Evolutionary conservation across 257 asterid species (phyloP), one percentile per base, ranked within the genome.

Genomic region (Nicotiana sylvestris): DNA sequence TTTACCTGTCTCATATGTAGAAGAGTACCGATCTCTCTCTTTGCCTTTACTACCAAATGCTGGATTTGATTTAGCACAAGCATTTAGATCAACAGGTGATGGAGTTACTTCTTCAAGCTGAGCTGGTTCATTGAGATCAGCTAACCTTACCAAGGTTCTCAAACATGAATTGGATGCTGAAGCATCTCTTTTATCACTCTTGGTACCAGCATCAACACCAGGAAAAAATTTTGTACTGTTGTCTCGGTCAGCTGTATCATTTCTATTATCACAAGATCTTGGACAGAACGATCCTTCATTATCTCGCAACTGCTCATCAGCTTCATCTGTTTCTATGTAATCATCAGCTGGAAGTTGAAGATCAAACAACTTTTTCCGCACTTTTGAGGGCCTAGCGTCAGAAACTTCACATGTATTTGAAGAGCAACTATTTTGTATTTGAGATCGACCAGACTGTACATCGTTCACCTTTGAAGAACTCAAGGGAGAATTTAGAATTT

Each of bases 341-440:
- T 92, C 97, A 83, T 96, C 95, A 17, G 98, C 97, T 29, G 99
- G 98, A 58, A 92, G 92, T 83, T 93, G 95, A 90, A 96, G 99
- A 89, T 93, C 97, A 32, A 96, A 94, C 89, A 92, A 66, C 88
- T 87, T 92, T 84, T 93, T 96, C 89, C 97, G 91, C 86, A 94
- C 91, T 80, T 95, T 95, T 80, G 91, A 88, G 2, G 97, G 97
- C 82, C 98, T 92, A 53, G 89, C 86, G 82, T 91, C 96, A 82
- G 90, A 86, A 13, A 86, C 87, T 77, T 90, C 93, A 16, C 76
- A 77, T 83, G 84, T 93, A 85, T 91, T 91, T 12, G 90, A 80
- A 72, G 82, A 79, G 55, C 85, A 87, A 15, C 90, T 92, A n/a
- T 90, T 92, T 82, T 82, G 93, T 76, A 83, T 84, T 5, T 84